These are phyloP conservation scores for Daldinia concentrica DNA, from an alignment of 495 filamentous ascomycete genomes.

Conservation along the genomic window DNA sequence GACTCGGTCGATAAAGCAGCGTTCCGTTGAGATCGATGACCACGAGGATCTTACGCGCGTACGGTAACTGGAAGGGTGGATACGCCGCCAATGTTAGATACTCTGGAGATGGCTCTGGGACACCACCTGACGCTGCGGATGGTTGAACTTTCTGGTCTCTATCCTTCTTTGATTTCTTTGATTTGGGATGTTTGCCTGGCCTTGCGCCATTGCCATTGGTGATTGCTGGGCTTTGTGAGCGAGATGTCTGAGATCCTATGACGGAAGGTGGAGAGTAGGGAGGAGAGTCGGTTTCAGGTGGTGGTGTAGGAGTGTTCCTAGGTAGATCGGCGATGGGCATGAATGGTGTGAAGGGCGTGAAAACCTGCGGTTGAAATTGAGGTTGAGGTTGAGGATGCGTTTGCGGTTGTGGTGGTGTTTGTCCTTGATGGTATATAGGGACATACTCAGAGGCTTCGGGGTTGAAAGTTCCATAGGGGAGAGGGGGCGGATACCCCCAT, in stretches of 20 bases:
- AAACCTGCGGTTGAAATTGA: not conserved
- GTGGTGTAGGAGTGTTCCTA: not conserved
- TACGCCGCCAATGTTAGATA: slow-evolving; percentile 52
- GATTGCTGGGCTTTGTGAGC: not conserved
- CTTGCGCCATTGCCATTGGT: not conserved
- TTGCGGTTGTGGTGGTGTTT: not conserved
- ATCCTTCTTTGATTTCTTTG: not conserved
- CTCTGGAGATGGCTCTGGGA: slow-evolving; percentile 53
- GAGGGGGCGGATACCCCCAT: not conserved
- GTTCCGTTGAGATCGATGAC: slow-evolving; percentile 96
- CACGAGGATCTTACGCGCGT: slow-evolving; percentile 68
- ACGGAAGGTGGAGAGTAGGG: slow-evolving; percentile 4
- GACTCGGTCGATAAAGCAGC: slow-evolving; percentile 72
- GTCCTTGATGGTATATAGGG: not conserved
- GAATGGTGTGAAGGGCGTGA: too few species aligned
- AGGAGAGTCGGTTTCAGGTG: slow-evolving; percentile 4
- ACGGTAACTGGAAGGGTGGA: slow-evolving; percentile 29
- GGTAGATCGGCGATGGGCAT: too few species aligned
- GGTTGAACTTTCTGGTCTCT: slow-evolving; percentile 46
- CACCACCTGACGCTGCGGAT: slow-evolving; percentile 56
- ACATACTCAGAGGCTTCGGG: not conserved
- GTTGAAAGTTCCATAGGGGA: not conserved
- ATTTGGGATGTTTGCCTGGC: not conserved
- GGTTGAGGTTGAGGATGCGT: not conserved
- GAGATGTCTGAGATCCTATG: not conserved